Percentiles rank a stretch among this genome's conserved stretches.
Conservation (phyloP, 2,329 filamentous ascomycete species). For the Stemphylium lycopersici region DNA sequence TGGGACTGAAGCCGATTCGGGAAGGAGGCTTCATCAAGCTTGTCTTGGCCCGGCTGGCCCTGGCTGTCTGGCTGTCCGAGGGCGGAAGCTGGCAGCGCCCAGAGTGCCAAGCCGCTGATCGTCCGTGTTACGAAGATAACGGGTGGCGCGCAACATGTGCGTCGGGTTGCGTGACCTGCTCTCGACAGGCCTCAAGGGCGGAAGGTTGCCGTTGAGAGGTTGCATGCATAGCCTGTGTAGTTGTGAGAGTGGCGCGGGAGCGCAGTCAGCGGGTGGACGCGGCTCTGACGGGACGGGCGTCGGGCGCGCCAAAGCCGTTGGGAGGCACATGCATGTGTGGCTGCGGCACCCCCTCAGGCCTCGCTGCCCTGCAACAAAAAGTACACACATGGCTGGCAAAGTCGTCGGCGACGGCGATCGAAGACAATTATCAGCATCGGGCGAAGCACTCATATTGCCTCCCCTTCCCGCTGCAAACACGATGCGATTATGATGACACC, state of each 20-base stretch:
- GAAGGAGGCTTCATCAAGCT: slow-evolving; percentile 41
- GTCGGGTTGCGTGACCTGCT: neutral
- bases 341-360: too few species aligned
- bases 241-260: too few species aligned
- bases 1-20: slow-evolving; percentile 31
- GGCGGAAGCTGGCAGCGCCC: slow-evolving; percentile 14
- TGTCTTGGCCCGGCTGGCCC: slow-evolving; percentile 34
- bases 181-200: neutral
- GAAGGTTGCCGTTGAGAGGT: too few species aligned
- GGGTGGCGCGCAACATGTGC: neutral
- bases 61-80: neutral
- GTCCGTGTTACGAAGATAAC: slow-evolving; percentile 19
- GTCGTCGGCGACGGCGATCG: neutral
- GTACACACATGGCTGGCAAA: neutral
- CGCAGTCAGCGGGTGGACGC: too few species aligned
- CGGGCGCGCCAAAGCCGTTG: too few species aligned
- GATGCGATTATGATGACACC: neutral
- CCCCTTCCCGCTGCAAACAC: neutral
- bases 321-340: too few species aligned
- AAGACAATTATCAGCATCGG: too few species aligned
- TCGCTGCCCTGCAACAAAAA: too few species aligned
- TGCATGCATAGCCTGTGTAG: too few species aligned
- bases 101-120: slow-evolving; percentile 29
- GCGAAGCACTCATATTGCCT: neutral
- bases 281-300: too few species aligned